A percentile compares a stretch with the other conserved stretches of the same genome.
These are phyloP conservation scores for Candida dajiaensis DNA, from an alignment of 805 yeast species.

Conservation along the genomic window DNA sequence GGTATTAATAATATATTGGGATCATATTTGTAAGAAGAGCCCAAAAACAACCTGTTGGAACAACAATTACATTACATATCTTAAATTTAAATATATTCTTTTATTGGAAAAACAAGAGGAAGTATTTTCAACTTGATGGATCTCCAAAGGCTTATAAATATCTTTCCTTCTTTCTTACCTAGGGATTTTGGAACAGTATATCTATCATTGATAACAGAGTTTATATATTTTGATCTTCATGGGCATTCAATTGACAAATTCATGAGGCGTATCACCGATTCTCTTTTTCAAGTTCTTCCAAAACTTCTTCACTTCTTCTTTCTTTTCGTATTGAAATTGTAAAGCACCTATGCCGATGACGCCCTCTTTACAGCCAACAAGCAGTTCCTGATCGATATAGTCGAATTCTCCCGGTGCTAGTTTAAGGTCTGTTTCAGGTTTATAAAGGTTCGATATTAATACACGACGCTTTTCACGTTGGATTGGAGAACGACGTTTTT, in stretches of 20 bases:
- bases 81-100: too few relatives aligned
- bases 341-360: constrained; percentile 30
- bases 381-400: neutral
- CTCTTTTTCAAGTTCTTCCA: constrained; percentile 39
- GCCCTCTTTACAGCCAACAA: constrained; percentile 27
- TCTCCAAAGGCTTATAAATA: too few relatives aligned
- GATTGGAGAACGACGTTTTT: constrained; percentile 26
- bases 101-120: too few relatives aligned
- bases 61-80: too few relatives aligned
- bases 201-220: neutral
- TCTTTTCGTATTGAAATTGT: constrained; percentile 50
- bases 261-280: constrained; percentile 29
- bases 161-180: too few relatives aligned
- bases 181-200: too few relatives aligned
- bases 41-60: too few relatives aligned
- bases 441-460: constrained; percentile 32
- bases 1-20: too few relatives aligned
- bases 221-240: too few relatives aligned
- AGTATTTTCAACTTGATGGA: too few relatives aligned
- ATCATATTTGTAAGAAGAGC: too few relatives aligned
- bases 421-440: neutral
- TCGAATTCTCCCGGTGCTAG: neutral
- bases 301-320: constrained; percentile 43
- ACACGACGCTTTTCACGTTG: constrained; percentile 37
- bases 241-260: neutral